phyloP scores from a whole-genome alignment of 2,329 filamentous ascomycete species.

The Lasiodiplodia sp. region DNA sequence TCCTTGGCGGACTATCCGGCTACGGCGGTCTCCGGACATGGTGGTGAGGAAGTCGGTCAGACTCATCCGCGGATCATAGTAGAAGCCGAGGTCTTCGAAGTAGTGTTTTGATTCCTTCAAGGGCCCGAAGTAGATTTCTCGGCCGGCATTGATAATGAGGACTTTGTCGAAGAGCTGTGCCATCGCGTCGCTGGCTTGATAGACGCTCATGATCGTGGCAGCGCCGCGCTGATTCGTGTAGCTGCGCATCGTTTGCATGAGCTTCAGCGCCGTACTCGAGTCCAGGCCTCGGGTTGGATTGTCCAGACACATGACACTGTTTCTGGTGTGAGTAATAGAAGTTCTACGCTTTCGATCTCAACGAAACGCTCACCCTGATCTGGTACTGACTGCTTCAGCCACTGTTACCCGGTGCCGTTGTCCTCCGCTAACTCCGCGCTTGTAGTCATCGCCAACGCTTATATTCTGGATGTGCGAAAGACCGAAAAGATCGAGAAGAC shows the following conservation, averaged over 20 bases:
- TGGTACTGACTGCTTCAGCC: not conserved
- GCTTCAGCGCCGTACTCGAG: conserved; percentile 62
- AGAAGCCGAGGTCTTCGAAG: conserved; percentile 73
- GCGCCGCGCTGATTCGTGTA: conserved; percentile 58
- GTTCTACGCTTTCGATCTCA: not conserved
- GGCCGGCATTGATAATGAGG: conserved; percentile 76
- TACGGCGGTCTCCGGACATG: not conserved
- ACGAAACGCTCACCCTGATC: not conserved
- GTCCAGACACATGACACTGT: conserved; percentile 47
- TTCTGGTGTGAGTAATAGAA: not conserved
- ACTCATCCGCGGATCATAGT: conserved; percentile 71
- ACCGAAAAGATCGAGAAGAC: not conserved
- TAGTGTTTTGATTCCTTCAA: conserved; percentile 66
- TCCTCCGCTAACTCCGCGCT: not conserved
- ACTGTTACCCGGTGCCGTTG: conserved; percentile 5
- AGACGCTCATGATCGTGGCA: conserved; percentile 64
- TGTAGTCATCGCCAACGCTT: not conserved
- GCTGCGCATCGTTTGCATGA: conserved; percentile 60
- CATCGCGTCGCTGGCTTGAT: conserved; percentile 58
- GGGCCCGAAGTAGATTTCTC: conserved; percentile 78
- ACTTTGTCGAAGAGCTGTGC: conserved; percentile 70
- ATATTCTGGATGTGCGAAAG: not conserved
- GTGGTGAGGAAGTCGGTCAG: conserved; percentile 75
- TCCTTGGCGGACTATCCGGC: not conserved
- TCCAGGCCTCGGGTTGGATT: conserved; percentile 52